A percentile compares a stretch with the other conserved stretches of the same genome.
These are phyloP conservation scores for Neofusicoccum kwambonambiense DNA, from an alignment of 2,329 filamentous ascomycete genomes.

Conservation along the genomic window DNA sequence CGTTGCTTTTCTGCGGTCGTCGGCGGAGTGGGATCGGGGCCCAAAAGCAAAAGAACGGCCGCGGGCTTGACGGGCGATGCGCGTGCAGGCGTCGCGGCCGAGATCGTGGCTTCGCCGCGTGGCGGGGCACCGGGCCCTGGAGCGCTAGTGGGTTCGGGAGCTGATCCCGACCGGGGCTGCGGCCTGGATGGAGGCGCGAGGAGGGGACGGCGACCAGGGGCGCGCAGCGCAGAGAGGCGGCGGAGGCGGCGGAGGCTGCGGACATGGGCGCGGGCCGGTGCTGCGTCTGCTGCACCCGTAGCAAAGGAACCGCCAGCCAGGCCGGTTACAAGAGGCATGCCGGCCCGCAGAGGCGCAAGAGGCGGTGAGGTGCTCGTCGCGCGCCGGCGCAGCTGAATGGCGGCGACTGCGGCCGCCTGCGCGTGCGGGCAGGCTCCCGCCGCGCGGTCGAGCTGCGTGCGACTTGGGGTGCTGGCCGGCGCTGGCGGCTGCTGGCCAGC, in stretches of 20 bases:
- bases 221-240: not conserved
- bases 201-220: not conserved
- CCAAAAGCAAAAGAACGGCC: not conserved
- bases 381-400: not conserved
- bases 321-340: constrained; percentile 6
- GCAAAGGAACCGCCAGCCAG: not conserved
- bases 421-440: not conserved
- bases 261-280: constrained; percentile 2
- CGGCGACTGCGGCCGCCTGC: not conserved
- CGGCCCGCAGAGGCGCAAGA: constrained; percentile 12
- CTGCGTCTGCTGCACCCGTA: not conserved
- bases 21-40: not conserved
- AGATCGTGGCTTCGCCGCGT: constrained; percentile 17
- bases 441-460: not conserved
- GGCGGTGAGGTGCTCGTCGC: not conserved
- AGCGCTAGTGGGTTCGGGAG: constrained; percentile 11
- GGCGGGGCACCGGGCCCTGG: constrained; percentile 12
- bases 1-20: not conserved
- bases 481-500: not conserved
- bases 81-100: not conserved
- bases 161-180: constrained; percentile 5
- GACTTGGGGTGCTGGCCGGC: not conserved
- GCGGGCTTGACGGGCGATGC: not conserved
- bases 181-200: not conserved
- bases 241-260: not conserved